Conservation (phyloP, 2,329 filamentous ascomycete species). For the Pseudogymnoascus sp. region DNA sequence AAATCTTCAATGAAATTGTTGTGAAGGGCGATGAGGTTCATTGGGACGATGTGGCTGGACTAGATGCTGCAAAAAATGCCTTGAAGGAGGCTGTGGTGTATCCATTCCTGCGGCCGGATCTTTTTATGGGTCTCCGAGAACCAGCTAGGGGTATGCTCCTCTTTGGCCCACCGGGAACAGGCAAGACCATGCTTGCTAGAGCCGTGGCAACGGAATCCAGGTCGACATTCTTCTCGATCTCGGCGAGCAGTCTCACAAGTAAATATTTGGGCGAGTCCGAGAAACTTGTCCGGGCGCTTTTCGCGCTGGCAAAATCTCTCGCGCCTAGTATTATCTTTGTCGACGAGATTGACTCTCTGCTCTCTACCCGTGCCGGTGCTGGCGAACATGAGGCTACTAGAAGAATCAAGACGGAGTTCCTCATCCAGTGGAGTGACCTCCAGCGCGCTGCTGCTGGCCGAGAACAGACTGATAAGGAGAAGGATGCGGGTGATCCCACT, state of each 20-base stretch:
- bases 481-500: slow-evolving; percentile 71
- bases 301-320: slow-evolving; percentile 78
- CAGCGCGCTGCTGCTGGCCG: slow-evolving; percentile 85
- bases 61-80: slow-evolving; percentile 84
- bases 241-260: slow-evolving; percentile 85
- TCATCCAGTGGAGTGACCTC: slow-evolving; percentile 95
- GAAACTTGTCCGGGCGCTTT: slow-evolving; percentile 89
- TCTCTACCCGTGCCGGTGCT: slow-evolving; percentile 75
- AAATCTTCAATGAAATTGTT: slow-evolving; percentile 94
- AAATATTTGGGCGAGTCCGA: slow-evolving; percentile 96
- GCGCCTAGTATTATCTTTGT: slow-evolving; percentile 97
- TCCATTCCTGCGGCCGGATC: slow-evolving; percentile 86
- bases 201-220: slow-evolving; percentile 91
- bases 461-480: slow-evolving; percentile 60
- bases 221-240: slow-evolving; percentile 96
- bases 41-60: slow-evolving; percentile 87
- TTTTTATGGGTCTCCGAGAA: slow-evolving; percentile 93
- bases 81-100: slow-evolving; percentile 96
- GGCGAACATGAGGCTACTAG: slow-evolving; percentile 90
- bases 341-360: slow-evolving; percentile 91
- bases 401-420: slow-evolving; percentile 93
- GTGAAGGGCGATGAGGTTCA: slow-evolving; percentile 90
- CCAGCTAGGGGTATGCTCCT: slow-evolving; percentile 91
- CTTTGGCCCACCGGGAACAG: slow-evolving; percentile 95
- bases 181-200: slow-evolving; percentile 95